phyloP scores from a whole-genome alignment of 371 early-diverging fungal genomes.

The Smittium culicis region DNA sequence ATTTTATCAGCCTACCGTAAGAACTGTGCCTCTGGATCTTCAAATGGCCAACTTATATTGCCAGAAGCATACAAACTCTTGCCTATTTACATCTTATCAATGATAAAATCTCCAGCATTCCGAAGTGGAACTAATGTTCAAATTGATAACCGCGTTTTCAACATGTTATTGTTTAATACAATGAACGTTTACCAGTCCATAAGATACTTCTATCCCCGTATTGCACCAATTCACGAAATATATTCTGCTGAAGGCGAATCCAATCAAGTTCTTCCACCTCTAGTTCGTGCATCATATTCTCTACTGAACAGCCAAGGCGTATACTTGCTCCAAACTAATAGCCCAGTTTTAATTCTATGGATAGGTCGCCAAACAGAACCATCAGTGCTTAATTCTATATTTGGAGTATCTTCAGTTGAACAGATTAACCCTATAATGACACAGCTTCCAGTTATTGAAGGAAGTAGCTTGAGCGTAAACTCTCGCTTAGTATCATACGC shows the following conservation, averaged over 20 bases:
- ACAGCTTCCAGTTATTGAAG: constrained; percentile 35
- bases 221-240: constrained; percentile 48
- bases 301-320: constrained; percentile 54
- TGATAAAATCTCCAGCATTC: constrained; percentile 65
- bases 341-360: constrained; percentile 63
- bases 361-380: constrained; percentile 56
- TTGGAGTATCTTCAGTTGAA: constrained; percentile 62
- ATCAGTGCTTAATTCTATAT: constrained; percentile 46
- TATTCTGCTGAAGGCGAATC: constrained; percentile 33
- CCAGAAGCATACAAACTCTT: constrained; percentile 91
- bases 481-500: constrained; percentile 31
- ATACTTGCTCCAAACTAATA: constrained; percentile 74
- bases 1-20: constrained; percentile 82
- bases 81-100: constrained; percentile 74
- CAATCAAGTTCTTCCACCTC: constrained; percentile 37
- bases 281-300: constrained; percentile 60
- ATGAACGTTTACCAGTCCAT: constrained; percentile 51
- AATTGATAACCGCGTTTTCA: constrained; percentile 61
- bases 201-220: constrained; percentile 68
- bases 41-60: constrained; percentile 87
- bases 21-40: constrained; percentile 75
- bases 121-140: constrained; percentile 44
- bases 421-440: constrained; percentile 45
- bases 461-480: constrained; percentile 40
- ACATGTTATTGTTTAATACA: constrained; percentile 58